Percentiles rank a stretch among this genome's conserved stretches.
Evolutionary conservation across 306 rosid genomes (phyloP).

Genomic region (Adenanthera pavonina): DNA sequence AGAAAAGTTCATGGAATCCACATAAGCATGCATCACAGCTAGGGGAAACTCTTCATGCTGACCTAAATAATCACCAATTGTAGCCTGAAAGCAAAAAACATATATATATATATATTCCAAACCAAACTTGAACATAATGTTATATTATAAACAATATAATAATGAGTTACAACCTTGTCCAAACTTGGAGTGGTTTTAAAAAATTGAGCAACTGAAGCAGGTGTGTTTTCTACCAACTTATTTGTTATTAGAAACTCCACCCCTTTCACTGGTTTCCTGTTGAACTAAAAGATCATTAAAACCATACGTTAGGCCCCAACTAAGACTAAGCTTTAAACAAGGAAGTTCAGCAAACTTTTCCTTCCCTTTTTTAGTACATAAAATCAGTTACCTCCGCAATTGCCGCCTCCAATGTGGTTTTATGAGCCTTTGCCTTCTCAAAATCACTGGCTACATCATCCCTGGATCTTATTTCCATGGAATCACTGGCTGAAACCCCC

Average conservation of each 20-base stretch:
- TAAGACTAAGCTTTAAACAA: conserved; percentile 35
- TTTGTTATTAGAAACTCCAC: conserved; percentile 82
- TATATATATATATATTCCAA: conserved; percentile 23
- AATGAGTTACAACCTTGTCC: conserved; percentile 76
- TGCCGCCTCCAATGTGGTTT: conserved; percentile 96
- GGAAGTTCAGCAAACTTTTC: conserved; percentile 8
- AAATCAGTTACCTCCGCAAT: conserved; percentile 68
- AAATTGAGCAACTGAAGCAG: conserved; percentile 92
- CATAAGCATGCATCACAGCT: conserved; percentile 97
- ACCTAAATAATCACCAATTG: conserved; percentile 95
- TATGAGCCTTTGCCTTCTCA: conserved; percentile 97
- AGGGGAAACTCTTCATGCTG: conserved; percentile 99
- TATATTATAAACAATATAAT: conserved; percentile 23
- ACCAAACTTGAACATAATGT: conserved; percentile 39
- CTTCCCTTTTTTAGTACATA: conserved; percentile 29
- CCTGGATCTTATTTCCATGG: conserved; percentile 70
- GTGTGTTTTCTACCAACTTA: conserved; percentile 86
- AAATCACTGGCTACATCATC: conserved; percentile 76
- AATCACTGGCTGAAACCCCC: conserved; percentile 66
- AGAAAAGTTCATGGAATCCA: conserved; percentile 88
- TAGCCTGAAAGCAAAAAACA: conserved; percentile 68
- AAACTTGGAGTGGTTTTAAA: conserved; percentile 80
- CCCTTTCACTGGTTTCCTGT: conserved; percentile 88
- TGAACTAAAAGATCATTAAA: conserved; percentile 77
- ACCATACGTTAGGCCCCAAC: conserved; percentile 53